Conservation (phyloP, 345 rosid species). For the Bruguiera gymnorhiza region DNA sequence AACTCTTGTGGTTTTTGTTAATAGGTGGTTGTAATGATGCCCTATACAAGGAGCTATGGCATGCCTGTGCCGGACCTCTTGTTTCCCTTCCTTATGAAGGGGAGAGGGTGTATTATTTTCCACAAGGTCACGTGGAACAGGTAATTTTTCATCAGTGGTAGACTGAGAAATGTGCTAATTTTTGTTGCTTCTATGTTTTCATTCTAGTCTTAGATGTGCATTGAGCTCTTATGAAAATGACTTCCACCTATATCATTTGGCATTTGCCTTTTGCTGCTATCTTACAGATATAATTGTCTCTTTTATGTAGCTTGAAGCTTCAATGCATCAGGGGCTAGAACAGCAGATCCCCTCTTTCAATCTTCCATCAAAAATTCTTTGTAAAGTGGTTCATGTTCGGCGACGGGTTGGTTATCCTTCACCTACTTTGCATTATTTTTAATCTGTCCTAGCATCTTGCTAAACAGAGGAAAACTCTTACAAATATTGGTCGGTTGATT, state of each 20-base stretch:
- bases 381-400: constrained; percentile 89
- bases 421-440: background rate
- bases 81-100: constrained; percentile 87
- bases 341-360: constrained; percentile 78
- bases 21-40: constrained; percentile 64
- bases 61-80: constrained; percentile 99
- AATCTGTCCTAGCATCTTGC: background rate
- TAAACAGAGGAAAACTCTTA: background rate
- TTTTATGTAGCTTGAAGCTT: constrained; percentile 70
- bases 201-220: background rate
- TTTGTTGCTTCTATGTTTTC: background rate
- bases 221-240: background rate
- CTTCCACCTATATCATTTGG: background rate
- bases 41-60: constrained; percentile 81
- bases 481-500: constrained; percentile 14
- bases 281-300: constrained; percentile 8
- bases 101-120: constrained; percentile 97
- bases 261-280: background rate
- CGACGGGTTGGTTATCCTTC: constrained; percentile 55
- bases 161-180: background rate
- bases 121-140: constrained; percentile 99
- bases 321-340: constrained; percentile 81
- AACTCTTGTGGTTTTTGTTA: background rate
- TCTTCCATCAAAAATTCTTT: constrained; percentile 91
- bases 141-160: constrained; percentile 31